phyloP scores from a whole-genome alignment of 2,329 filamentous ascomycete species.

The Allantophomopsis lycopodina region DNA sequence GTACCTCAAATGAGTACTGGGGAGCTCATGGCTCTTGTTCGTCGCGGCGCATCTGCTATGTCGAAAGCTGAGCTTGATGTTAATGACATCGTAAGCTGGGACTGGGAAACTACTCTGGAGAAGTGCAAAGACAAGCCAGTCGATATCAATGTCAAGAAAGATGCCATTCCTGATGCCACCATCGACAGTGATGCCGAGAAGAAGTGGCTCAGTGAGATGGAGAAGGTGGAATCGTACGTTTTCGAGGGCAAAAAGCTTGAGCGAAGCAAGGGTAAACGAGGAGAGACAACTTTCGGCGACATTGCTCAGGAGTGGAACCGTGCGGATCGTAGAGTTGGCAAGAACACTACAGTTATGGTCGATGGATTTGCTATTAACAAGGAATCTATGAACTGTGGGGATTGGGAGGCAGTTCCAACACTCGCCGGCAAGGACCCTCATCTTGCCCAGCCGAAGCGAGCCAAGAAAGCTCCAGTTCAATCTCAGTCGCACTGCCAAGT shows the following conservation, averaged over 20 bases:
- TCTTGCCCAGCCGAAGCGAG: conserved; percentile 30
- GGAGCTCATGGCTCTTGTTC: conserved; percentile 37
- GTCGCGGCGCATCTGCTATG: conserved; percentile 37
- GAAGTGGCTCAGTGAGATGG: conserved; percentile 40
- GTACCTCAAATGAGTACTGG: conserved; percentile 34
- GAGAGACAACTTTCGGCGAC: conserved; percentile 15
- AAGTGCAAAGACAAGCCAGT: conserved; percentile 37
- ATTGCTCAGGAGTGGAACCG: conserved; percentile 24
- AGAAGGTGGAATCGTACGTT: conserved; percentile 39
- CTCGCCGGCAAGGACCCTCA: conserved; percentile 38
- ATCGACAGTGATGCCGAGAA: conserved; percentile 32
- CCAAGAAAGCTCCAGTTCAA: conserved; percentile 29
- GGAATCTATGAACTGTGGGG: conserved; percentile 33
- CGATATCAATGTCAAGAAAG: conserved; percentile 23
- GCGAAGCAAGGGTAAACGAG: conserved; percentile 13
- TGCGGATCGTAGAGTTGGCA: conserved; percentile 35
- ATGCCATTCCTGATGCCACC: conserved; percentile 14
- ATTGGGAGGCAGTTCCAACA: conserved; percentile 44
- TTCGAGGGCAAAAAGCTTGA: conserved; percentile 40
- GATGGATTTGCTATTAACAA: conserved; percentile 41
- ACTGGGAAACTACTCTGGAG: conserved; percentile 35
- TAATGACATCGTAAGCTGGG: conserved; percentile 42
- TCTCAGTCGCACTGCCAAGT: conserved; percentile 37
- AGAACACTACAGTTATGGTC: conserved; percentile 42
- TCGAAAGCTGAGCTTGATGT: conserved; percentile 36